Conservation (phyloP, 2,329 filamentous ascomycete genomes). For the Erysiphe pulchra region DNA sequence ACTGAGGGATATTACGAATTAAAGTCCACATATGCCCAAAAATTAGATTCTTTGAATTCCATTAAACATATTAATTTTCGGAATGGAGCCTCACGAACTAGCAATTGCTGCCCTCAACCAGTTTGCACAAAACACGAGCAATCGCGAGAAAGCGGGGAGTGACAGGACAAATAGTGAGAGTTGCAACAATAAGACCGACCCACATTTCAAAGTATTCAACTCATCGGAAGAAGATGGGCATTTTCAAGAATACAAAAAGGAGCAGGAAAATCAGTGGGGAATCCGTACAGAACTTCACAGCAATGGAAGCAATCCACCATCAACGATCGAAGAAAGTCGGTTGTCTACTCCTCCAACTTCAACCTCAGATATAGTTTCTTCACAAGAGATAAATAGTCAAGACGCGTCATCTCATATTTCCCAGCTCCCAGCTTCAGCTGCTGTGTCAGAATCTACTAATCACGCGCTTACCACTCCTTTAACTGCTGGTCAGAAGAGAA, state of each 20-base stretch:
- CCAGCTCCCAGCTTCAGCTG: constrained; percentile 16
- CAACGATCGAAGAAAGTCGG: constrained; percentile 18
- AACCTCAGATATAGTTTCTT: constrained; percentile 12
- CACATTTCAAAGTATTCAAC: not conserved
- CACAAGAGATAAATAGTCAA: constrained; percentile 20
- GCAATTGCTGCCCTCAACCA: constrained; percentile 10
- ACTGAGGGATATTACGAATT: not conserved
- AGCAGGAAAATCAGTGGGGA: no score
- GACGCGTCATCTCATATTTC: constrained; percentile 27
- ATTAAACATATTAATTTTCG: not conserved
- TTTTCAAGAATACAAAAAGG: not conserved
- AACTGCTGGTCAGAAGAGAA: constrained; percentile 37
- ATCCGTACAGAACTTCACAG: not conserved
- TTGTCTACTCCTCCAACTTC: constrained; percentile 16
- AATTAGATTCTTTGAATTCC: not conserved
- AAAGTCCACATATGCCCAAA: not conserved
- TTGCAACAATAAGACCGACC: not conserved
- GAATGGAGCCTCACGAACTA: constrained; percentile 10
- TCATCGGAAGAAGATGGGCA: not conserved
- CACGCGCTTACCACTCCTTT: constrained; percentile 4
- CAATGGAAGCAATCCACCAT: constrained; percentile 18
- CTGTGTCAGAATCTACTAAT: not conserved
- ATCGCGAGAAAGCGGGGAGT: constrained; percentile 9
- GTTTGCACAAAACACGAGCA: constrained; percentile 5
- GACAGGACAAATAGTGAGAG: constrained; percentile 4